These are phyloP conservation scores for Peronospora belbahrii DNA, from an alignment of 352 stramenopile species.

Conservation along the genomic window DNA sequence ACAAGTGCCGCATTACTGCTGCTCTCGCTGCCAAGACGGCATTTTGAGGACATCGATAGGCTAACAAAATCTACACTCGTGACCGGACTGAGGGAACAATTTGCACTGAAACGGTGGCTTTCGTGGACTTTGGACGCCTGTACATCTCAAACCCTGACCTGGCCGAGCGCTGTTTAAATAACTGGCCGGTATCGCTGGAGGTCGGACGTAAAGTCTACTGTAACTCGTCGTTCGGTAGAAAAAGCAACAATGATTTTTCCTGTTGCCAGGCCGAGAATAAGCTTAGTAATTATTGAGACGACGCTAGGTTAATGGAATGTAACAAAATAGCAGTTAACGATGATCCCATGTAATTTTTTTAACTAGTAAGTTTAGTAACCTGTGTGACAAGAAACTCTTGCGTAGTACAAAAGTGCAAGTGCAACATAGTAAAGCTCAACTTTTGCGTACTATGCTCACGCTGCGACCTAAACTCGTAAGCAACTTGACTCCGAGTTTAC, in stretches of 20 bases:
- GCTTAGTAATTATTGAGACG: constrained; percentile 1
- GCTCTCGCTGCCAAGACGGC: constrained; percentile 23
- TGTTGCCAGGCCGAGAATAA: constrained; percentile 5
- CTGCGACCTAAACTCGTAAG: neutral
- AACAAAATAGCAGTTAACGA: neutral
- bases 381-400: neutral
- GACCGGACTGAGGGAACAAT: constrained; percentile 27
- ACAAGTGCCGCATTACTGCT: constrained; percentile 18
- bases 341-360: neutral
- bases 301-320: constrained; percentile 6
- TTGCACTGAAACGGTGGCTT: constrained; percentile 25
- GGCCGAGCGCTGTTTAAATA: constrained; percentile 16
- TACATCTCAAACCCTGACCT: constrained; percentile 58
- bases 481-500: neutral
- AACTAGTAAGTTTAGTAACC: neutral
- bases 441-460: neutral
- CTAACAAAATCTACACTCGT: constrained; percentile 29
- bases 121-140: constrained; percentile 36
- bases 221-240: neutral
- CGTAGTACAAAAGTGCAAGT: neutral
- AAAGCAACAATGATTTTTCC: constrained; percentile 13
- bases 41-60: constrained; percentile 27
- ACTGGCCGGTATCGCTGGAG: constrained; percentile 16
- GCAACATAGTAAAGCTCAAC: neutral
- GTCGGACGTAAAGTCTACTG: too few relatives aligned